Evolutionary conservation across 306 rosid genomes (phyloP), one percentile per base, ranked within the genome.

Genomic region (Astragalus membranaceus): DNA sequence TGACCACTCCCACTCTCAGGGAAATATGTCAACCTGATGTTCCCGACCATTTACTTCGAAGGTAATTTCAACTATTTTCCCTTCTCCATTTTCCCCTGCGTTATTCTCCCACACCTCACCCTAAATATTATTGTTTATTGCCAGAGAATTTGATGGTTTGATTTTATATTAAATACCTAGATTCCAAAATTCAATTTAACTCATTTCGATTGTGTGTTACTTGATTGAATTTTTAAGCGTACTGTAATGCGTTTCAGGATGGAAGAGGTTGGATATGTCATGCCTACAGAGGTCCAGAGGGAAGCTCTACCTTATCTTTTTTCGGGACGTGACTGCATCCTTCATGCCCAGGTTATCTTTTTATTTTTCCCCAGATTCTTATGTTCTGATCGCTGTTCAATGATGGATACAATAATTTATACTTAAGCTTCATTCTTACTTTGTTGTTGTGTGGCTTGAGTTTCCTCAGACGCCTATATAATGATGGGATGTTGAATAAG

Each of bases 291-390:
- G 44, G 86, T 88, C 23, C 97, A 94, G 75, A 81, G 70, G 41
- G 73, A 90, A 71, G 95, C 95, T 47, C 75, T 90, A 78, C 92
- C 96, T 37, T 73, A 20, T 36, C 86, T 94, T 46, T 87, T 91
- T 52, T 85, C 96, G 0, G 89, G 97, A 36, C 81, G 72, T 53
- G 95, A 94, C 64, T 88, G 92, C 72, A 82, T 91, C 11, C 95
- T 94, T 78, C 99, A 94, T 82, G 96, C 95, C 32, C 97, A 94
- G 96, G 97, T 93, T 70, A 73, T 35, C 48, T 26, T 78, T 58
- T 69, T 8, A 10, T 36, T 7, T 10, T 42, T 10, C 44, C 29
- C 0, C 54, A 33, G 44, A 5, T 58, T 43, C 12, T 9, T 29
- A 3, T 75, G 15, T 41, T 55, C 46, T 43, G 8, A 41, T 50